phyloP scores from a whole-genome alignment of 345 rosid species.

The Eucalyptus curtisii region DNA sequence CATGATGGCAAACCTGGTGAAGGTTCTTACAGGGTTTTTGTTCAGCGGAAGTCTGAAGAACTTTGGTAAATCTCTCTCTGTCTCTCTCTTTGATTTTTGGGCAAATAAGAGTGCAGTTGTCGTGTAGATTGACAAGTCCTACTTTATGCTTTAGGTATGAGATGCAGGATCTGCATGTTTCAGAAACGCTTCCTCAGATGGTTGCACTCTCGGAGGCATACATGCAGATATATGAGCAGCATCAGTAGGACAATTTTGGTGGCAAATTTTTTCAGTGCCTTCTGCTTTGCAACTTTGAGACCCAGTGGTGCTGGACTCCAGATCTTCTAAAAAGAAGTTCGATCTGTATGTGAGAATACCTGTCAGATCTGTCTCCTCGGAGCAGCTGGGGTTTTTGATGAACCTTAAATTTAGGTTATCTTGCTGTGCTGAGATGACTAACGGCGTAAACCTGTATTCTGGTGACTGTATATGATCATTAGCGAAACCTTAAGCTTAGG shows the following conservation, averaged over 20 bases:
- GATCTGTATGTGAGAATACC: not conserved
- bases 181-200: conserved; percentile 97
- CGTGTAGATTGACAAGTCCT: not conserved
- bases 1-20: conserved; percentile 97
- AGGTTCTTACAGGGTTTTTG: conserved; percentile 88
- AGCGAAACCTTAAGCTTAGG: not conserved
- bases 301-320: not conserved
- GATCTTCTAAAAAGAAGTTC: not conserved
- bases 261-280: not conserved
- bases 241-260: conserved; percentile 16
- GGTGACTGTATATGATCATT: not conserved
- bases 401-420: not conserved
- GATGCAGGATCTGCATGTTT: conserved; percentile 97
- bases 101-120: not conserved
- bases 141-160: conserved; percentile 54
- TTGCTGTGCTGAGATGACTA: not conserved
- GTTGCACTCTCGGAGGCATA: conserved; percentile 94
- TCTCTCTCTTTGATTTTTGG: not conserved
- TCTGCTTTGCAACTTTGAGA: not conserved
- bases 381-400: not conserved
- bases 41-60: conserved; percentile 83
- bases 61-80: not conserved
- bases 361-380: not conserved
- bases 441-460: not conserved
- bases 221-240: conserved; percentile 97